Base-by-base conservation (phyloP, 805 yeast species). In the Schizosaccharomyces octosporus region DNA sequence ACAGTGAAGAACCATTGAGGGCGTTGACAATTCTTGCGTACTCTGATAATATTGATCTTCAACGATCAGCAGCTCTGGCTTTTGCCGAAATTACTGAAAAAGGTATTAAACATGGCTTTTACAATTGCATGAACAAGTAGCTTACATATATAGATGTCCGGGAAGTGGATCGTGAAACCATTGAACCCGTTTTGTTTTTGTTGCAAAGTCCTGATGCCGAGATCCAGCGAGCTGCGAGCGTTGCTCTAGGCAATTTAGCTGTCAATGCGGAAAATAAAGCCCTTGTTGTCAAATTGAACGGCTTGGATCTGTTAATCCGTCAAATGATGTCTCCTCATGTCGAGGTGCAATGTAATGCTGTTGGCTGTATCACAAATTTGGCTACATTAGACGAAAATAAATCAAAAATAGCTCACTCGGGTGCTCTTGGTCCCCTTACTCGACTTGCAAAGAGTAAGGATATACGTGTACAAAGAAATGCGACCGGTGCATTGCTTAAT, bases 311-410 rank as follows among this genome's bases (percentile, higher is more conserved):
- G 4, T 79, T 93, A 58, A 93, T 93, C 67, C 83, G 94, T 72
- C 98, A 93, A 74, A 93, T 93, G 99, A 84, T 87, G 84, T 84
- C 95, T 54, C 81, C 93, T 62, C 93, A 93, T 69, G 95, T 93
- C 63, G 99, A 93, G 72, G 97, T 93, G 48, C 98, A 93, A 74
- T 93, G 99, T 73, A 93, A 93, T 70, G 98, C 99, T 2, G 98
- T 93, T 62, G 99, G 99, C 19, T 93, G 98, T 72, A 89, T 93
- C 69, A 93, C 99, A 45, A 93, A 93, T 70, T 79, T 93, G 72
- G 98, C 98, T 6, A 93, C 98, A 5, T 95, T 87, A 73, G 99
- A 93, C 72, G 95, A 87, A 68, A 93, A 93, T 74, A 93, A 93
- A 72, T 83, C 93, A 61, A 88, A 87, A 71, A 93, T 93, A 68